phyloP scores from a whole-genome alignment of 192 early-diverging fungal species.

The Coemansia aciculifera region DNA sequence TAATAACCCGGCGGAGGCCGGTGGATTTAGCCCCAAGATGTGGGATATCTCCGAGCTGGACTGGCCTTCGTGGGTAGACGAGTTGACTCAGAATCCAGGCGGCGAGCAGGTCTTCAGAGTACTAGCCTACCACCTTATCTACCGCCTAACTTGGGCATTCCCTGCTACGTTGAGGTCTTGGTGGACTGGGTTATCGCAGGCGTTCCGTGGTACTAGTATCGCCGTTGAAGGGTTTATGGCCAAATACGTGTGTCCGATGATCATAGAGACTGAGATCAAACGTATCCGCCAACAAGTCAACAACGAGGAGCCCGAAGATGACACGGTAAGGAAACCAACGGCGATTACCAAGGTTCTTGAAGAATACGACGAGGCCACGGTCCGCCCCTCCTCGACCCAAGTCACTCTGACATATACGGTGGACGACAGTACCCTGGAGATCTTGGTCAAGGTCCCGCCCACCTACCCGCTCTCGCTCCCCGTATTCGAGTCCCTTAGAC shows the following conservation, averaged over 20 bases:
- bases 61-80: conserved; percentile 32
- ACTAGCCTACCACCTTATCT: conserved; percentile 30
- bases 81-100: conserved; percentile 17
- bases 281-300: conserved; percentile 25
- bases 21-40: conserved; percentile 11
- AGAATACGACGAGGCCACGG: conserved; percentile 39
- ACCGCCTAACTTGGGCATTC: conserved; percentile 21
- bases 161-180: conserved; percentile 43
- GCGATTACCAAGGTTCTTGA: conserved; percentile 29
- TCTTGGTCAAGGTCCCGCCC: conserved; percentile 48
- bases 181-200: conserved; percentile 43
- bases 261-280: conserved; percentile 21
- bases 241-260: conserved; percentile 12
- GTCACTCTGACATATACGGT: conserved; percentile 42
- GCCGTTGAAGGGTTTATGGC: conserved; percentile 39
- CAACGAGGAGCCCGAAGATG: background rate
- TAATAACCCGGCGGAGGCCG: background rate
- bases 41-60: conserved; percentile 33
- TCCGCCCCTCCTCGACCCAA: conserved; percentile 24
- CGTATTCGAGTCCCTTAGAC: conserved; percentile 39
- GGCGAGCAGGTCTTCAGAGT: conserved; percentile 27
- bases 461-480: conserved; percentile 50
- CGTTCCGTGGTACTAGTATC: conserved; percentile 21
- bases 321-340: background rate
- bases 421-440: conserved; percentile 53